Evolutionary conservation across 441 rosid genomes (phyloP), one percentile per base, ranked within the genome.

Genomic region (Rhodomyrtus psidioides): DNA sequence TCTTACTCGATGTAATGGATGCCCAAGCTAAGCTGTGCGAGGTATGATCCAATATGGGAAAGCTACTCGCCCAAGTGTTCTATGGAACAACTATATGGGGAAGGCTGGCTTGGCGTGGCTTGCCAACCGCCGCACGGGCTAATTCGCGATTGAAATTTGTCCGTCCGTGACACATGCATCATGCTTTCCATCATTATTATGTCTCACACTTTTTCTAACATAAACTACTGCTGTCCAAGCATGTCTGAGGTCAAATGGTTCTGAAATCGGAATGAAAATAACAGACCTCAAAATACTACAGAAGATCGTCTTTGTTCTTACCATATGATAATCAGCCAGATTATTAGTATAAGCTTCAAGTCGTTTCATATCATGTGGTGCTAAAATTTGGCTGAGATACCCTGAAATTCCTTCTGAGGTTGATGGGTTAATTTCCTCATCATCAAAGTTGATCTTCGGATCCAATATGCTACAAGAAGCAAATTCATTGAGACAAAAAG

Each of bases 321-420:
- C 99, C 91, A 92, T 89, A 85, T 88, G 92, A 92, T 88, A 95
- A 86, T 95, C 97, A 81, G 92, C 92, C 79, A 94, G 95, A 91
- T 95, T 97, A 76, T 92, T 94, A 14, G 97, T 90, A 90, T 96
- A 98, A 65, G 93, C 95, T 92, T 91, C 92, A 85, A 96, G 90
- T 83, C 95, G 91, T 87, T 93, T 92, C 94, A 98, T 89, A 86
- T 96, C 97, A 90, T 92, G 88, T 26, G 94, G 94, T 24, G 99
- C 91, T 76, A 98, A 75, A 55, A 90, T 88, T 81, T 88, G 90
- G 54, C 81, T 87, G 58, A 91, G 91, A 75, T 93, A 93, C 91
- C 85, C 96, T 94, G 92, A 91, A 87, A 88, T 90, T 85, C 89
- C 92, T 90, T 94, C 92, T 54, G 94, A 84, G 86, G 85, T 53